These are phyloP conservation scores for Colletotrichum tropicale DNA, from an alignment of 2,329 filamentous ascomycete genomes.

Conservation along the genomic window DNA sequence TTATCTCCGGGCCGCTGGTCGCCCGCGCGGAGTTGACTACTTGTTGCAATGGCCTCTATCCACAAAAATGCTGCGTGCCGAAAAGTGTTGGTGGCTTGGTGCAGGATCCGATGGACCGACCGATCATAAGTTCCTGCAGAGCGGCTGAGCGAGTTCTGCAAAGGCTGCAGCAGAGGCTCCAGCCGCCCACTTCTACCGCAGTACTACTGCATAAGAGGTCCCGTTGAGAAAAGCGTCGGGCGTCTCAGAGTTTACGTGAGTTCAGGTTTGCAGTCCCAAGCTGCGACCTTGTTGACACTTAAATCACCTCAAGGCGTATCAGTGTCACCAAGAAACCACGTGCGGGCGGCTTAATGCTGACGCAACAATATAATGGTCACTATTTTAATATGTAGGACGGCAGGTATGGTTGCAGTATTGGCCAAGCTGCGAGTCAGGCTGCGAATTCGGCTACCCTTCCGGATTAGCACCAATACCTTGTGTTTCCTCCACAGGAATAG, in stretches of 20 bases:
- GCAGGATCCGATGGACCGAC: background rate
- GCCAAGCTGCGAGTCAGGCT: slow-evolving; percentile 1
- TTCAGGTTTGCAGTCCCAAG: background rate
- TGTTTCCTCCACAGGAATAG: background rate
- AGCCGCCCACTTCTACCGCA: background rate
- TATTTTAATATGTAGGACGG: slow-evolving; percentile 7
- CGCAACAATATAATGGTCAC: background rate
- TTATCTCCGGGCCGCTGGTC: background rate
- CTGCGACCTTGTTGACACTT: background rate
- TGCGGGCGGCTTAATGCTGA: background rate
- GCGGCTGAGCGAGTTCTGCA: background rate
- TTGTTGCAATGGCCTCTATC: background rate
- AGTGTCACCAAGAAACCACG: background rate
- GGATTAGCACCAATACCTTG: background rate
- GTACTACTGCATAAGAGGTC: background rate
- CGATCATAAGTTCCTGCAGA: background rate
- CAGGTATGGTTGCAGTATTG: slow-evolving; percentile 2
- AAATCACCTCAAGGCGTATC: background rate
- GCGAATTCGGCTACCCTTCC: background rate
- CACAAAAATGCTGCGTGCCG: background rate
- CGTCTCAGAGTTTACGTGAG: background rate
- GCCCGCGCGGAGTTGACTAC: background rate
- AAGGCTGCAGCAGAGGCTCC: background rate
- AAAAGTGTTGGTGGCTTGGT: background rate
- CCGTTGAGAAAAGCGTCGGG: background rate